These are phyloP conservation scores for Candida cerambycidarum DNA, from an alignment of 805 yeast species.

Conservation along the genomic window DNA sequence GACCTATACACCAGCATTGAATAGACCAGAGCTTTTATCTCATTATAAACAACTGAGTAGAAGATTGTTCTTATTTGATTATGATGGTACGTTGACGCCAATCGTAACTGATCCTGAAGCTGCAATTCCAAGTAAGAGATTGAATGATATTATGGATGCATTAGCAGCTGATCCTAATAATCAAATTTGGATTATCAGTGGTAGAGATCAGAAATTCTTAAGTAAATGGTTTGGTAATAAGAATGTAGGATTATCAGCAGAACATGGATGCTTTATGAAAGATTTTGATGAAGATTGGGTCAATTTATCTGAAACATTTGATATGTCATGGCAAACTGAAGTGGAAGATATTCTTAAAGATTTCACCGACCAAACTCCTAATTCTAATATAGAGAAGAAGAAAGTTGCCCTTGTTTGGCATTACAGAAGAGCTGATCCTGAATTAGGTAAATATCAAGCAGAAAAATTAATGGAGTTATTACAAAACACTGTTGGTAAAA, in stretches of 20 bases:
- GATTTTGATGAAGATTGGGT: conserved; percentile 74
- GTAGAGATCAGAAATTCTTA: conserved; percentile 88
- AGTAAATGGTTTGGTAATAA: conserved; percentile 82
- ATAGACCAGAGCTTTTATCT: conserved; percentile 61
- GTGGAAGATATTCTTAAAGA: conserved; percentile 72
- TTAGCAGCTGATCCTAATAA: conserved; percentile 76
- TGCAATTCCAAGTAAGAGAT: conserved; percentile 84
- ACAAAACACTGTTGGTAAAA: conserved; percentile 53
- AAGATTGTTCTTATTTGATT: conserved; percentile 86
- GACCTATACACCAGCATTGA: conserved; percentile 69
- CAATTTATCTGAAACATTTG: conserved; percentile 76
- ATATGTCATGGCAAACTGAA: conserved; percentile 92
- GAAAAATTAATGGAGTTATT: conserved; percentile 59
- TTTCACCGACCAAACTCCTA: conserved; percentile 88
- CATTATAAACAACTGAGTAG: conserved; percentile 61
- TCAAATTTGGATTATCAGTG: conserved; percentile 92
- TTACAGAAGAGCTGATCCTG: conserved; percentile 92
- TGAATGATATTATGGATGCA: conserved; percentile 56
- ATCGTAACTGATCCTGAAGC: conserved; percentile 98
- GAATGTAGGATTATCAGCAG: conserved; percentile 85
- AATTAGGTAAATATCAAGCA: conserved; percentile 86
- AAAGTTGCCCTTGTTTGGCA: conserved; percentile 98
- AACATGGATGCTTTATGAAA: conserved; percentile 94
- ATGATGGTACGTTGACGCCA: conserved; percentile 97
- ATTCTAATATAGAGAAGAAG: conserved; percentile 81